Conservation (phyloP, 2,329 filamentous ascomycete genomes). For the Colletotrichum tropicale region DNA sequence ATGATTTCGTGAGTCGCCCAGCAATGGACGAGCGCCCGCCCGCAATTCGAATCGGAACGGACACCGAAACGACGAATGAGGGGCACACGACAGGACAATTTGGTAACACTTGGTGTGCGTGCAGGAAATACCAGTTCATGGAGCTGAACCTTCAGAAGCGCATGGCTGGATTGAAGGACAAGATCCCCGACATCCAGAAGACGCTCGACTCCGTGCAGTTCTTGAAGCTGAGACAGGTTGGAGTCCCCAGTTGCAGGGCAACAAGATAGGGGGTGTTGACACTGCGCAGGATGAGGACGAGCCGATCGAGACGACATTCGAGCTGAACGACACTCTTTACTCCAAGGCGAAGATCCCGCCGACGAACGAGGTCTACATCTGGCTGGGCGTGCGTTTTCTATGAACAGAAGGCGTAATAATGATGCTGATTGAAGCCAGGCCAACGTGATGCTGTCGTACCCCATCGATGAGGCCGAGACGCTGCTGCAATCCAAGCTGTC, state of each 20-base stretch:
- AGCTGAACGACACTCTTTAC: slow-evolving; percentile 95
- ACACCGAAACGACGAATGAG: background rate
- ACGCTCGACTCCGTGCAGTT: slow-evolving; percentile 92
- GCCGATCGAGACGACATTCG: slow-evolving; percentile 89
- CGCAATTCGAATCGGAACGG: background rate
- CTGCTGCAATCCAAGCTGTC: slow-evolving; percentile 79
- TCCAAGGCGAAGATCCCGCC: slow-evolving; percentile 83
- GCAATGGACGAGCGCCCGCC: slow-evolving; percentile 16
- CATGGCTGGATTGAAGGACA: slow-evolving; percentile 82
- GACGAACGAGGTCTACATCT: slow-evolving; percentile 92
- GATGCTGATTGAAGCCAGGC: slow-evolving; percentile 58
- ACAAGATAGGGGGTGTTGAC: background rate
- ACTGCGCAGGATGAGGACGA: slow-evolving; percentile 55
- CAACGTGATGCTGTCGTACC: slow-evolving; percentile 97
- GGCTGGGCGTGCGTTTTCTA: slow-evolving; percentile 76
- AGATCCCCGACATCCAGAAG: slow-evolving; percentile 97
- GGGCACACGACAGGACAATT: background rate
- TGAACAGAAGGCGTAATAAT: background rate
- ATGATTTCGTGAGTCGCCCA: slow-evolving; percentile 80
- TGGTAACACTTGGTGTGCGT: slow-evolving; percentile 27
- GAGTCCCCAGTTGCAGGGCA: slow-evolving; percentile 17
- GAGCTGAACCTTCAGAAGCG: slow-evolving; percentile 89
- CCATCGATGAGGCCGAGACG: slow-evolving; percentile 82
- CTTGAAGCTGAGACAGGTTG: slow-evolving; percentile 75
- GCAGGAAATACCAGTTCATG: slow-evolving; percentile 99